Evolutionary conservation across 2,329 filamentous ascomycete genomes (phyloP), one percentile per base, ranked within the genome.

Genomic region (Fusarium caatingaense): DNA sequence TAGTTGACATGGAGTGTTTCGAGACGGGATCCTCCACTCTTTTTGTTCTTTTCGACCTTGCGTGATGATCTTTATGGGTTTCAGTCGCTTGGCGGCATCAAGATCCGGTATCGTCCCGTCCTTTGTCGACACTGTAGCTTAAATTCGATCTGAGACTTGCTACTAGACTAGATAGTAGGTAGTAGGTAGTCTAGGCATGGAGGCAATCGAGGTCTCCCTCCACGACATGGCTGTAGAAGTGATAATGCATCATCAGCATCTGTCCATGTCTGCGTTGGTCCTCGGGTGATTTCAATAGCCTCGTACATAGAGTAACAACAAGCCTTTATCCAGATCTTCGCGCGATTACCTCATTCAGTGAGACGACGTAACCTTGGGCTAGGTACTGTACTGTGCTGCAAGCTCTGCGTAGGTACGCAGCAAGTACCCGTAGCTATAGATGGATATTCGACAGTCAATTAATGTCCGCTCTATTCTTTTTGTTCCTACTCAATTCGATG

Each of bases 261-360:
- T 16, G 18, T 53, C 34, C 32, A 42, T 13, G 15, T 42, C 21
- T 42, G 37, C 4, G 32, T n/a, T 30, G 30, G 53, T 20, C 12
- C 23, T 25, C 21, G 23, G 28, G 20, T 37, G n/a, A 45, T 34
- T 28, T 45, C 44, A 45, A 30, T 12, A 51, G 50, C 55, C 55
- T 45, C 34, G 50, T 40, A 32, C 32, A 44, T 47, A 53, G 30
- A 51, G 53, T 32, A 34, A 53, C 34, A 54, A 65, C 54, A 69
- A 67, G 57, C 67, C 56, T 62, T n/a, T 48, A 42, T 34, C 45
- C 47, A 65, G 68, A 71, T 71, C 68, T 61, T 66, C 56, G 48
- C 49, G 41, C 60, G 40, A 51, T 45, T 68, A 41, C 57, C 57
- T 69, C 51, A 46, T 67, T 32, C 41, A 66, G 62, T 67, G 66